Base-by-base conservation (phyloP, 2,329 filamentous ascomycete species). In the Emmonsia crescens region DNA sequence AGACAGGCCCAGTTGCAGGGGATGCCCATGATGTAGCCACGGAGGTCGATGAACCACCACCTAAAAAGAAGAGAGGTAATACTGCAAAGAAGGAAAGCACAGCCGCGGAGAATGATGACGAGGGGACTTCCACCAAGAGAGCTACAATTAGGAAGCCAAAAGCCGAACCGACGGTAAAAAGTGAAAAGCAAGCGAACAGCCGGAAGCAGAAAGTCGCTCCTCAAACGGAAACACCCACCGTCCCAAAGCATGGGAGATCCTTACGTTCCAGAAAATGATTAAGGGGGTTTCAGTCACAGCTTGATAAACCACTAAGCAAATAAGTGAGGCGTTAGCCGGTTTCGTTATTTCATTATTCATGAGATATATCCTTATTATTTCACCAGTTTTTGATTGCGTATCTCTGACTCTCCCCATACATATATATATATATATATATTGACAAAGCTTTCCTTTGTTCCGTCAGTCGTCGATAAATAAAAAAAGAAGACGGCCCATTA, bases 1-100 rank as follows among this genome's bases (percentile, higher is more conserved):
- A 96, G 79, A 85, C 83, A 1, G 83, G 80, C 1, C 76, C 79
- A 38, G 82, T 85, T 19, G 79, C 82, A 21, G 82, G 79, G 5
- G 83, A 83, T 63, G 71, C 79, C n/a, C 68, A 63, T 54, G 74
- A 74, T 31, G 75, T 73, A 36, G 66, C 66, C 21, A 61, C 46
- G 2, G 64, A 60, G 14, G 21, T 54, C 2, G 63, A 69, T 2
- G 69, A 72, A 36, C 65, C 70, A 51, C 14, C 64, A 64, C 6
- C 56, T 67, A 46, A 59, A 51, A 75, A 75, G 61, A 69, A 75
- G 58, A 74, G 51, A 71, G 73, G 59, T 66, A 12, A 3, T 24
- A 16, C 5, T 16, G 61, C 31, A 70, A 71, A 16, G 65, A 65
- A 31, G 68, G 68, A 24, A n/a, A 62, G 24, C 16, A 60, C 62